A percentile compares a stretch with the other conserved stretches of the same genome.
These are phyloP conservation scores for Aphanomyces euteiches DNA, from an alignment of 352 stramenopile species.

Conservation along the genomic window DNA sequence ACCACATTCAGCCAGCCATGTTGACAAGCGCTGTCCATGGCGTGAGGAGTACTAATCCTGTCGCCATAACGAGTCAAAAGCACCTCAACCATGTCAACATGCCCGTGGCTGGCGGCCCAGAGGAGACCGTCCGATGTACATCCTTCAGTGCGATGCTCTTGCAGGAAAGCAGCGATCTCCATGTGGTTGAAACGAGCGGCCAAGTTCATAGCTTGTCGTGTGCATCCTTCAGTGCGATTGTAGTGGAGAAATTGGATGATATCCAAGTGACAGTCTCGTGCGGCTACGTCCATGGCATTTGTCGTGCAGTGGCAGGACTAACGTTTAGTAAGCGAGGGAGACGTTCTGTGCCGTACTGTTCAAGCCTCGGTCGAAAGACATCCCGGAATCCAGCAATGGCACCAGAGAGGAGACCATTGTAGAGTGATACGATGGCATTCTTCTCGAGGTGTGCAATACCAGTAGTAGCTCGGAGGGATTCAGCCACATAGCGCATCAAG, in stretches of 20 bases:
- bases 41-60: background rate
- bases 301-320: background rate
- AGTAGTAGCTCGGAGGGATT: background rate
- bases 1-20: background rate
- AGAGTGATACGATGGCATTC: background rate
- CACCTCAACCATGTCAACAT: constrained; percentile 11
- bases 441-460: background rate
- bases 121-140: constrained; percentile 10
- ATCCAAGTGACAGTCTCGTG: background rate
- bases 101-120: constrained; percentile 1
- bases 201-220: constrained; percentile 10
- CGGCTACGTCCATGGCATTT: constrained; percentile 7
- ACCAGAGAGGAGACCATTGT: background rate
- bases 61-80: background rate
- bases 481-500: background rate
- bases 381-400: background rate
- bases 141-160: constrained; percentile 18
- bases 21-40: constrained; percentile 5
- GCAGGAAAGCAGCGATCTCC: constrained; percentile 12
- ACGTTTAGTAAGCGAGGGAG: background rate
- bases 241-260: background rate
- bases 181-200: constrained; percentile 19
- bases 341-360: background rate
- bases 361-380: background rate
- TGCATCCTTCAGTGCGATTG: constrained; percentile 5